These are phyloP conservation scores for Chaetoscypha palmicola DNA, from an alignment of 2,329 filamentous ascomycete genomes.

Conservation along the genomic window DNA sequence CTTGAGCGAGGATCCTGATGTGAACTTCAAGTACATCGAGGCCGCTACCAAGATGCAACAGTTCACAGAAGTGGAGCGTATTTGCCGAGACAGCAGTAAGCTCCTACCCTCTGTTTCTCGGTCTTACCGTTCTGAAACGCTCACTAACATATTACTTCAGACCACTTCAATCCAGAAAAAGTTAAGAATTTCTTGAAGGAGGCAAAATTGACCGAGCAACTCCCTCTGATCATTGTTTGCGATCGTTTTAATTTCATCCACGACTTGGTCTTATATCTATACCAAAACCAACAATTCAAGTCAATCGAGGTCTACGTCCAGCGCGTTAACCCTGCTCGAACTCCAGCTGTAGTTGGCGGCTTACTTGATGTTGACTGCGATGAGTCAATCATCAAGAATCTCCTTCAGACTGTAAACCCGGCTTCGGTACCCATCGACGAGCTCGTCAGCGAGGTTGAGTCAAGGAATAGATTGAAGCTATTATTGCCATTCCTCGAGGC, in stretches of 20 bases:
- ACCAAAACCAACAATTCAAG: constrained; percentile 99
- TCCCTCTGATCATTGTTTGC: constrained; percentile 96
- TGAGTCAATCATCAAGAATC: constrained; percentile 88
- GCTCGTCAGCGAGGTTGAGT: constrained; percentile 90
- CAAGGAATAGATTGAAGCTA: constrained; percentile 89
- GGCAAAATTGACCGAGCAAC: constrained; percentile 81
- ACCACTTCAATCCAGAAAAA: constrained; percentile 84
- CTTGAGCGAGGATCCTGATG: constrained; percentile 87
- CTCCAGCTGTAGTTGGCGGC: constrained; percentile 87
- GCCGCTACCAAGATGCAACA: constrained; percentile 91
- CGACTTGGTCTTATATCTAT: constrained; percentile 90
- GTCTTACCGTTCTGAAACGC: too few relatives aligned
- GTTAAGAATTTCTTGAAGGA: constrained; percentile 99
- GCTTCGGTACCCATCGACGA: constrained; percentile 87
- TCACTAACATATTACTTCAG: constrained; percentile 6
- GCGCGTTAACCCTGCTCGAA: constrained; percentile 85
- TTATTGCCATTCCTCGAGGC: constrained; percentile 93
- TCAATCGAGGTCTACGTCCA: constrained; percentile 98
- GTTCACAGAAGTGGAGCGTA: constrained; percentile 91
- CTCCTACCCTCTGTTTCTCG: too few relatives aligned
- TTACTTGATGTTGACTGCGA: constrained; percentile 96
- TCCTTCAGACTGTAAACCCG: constrained; percentile 78
- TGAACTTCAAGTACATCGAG: constrained; percentile 99
- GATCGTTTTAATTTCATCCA: constrained; percentile 99
- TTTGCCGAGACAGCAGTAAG: constrained; percentile 79